Base-by-base conservation (phyloP, 345 rosid genomes). In the Populus pruinosa region DNA sequence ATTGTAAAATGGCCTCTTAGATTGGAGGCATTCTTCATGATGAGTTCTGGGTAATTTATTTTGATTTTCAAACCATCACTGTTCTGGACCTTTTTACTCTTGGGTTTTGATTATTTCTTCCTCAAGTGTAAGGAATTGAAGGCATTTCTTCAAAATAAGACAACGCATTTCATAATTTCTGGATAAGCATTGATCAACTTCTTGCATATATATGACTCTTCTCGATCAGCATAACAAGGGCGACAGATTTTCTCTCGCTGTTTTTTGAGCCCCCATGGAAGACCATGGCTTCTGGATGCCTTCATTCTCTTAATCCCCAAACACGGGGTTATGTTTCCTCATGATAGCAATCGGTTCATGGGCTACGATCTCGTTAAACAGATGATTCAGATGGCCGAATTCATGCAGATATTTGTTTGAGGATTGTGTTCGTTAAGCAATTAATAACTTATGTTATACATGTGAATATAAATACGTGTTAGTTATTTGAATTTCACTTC, bases 201-300 rank as follows among this genome's bases (percentile, higher is more conserved):
- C 25, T 36, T 43, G 62, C n/a, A 65, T 68, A 56, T 61, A 77
- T 55, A 73, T 50, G 10, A 1, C 27, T 39, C 59, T 67, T 53
- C 78, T 76, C 1, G 5, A 69, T 8, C 17, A 67, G 41, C 38
- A 31, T 53, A 71, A 68, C 36, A 69, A 61, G 29, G 41, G 53
- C 38, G 21, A 33, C 71, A 50, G 73, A 12, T 29, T 39, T 61
- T 50, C 77, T 27, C 25, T 27, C 25, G 49, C 25, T 71, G n/a
- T 23, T 38, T 27, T 29, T 29, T 5, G 3, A 23, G 67, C 77
- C 6, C 31, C 61, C 12, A 11, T 14, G 7, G 38, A 71, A 61
- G 36, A 67, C 23, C 79, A 91, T 93, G 99, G 91, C 89, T 80
- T 86, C 97, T 11, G 85, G 85, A 87, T 50, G 94, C 97, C 33